Evolutionary conservation across 371 early-diverging fungal genomes (phyloP).

Genomic region (Funneliformis caledonium): DNA sequence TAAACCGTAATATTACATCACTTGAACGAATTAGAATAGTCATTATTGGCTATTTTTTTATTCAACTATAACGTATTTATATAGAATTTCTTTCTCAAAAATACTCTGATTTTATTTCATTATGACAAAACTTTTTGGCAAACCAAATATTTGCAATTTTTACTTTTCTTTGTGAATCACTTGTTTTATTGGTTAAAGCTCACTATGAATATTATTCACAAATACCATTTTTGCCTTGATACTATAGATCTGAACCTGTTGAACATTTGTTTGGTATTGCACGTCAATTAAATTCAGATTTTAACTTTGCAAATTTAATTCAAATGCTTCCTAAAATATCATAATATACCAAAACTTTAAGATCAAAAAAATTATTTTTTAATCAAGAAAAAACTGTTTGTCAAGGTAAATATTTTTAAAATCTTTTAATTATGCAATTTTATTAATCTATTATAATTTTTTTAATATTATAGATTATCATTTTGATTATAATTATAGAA

Average conservation of each 20-base stretch:
- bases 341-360: neutral
- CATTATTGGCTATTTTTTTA: neutral
- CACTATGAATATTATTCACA: neutral
- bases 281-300: slow-evolving; percentile 12
- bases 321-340: neutral
- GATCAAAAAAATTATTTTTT: neutral
- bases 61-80: neutral
- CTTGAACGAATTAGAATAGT: neutral
- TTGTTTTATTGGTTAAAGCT: neutral
- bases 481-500: neutral
- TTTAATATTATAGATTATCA: neutral
- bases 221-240: neutral
- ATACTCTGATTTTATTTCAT: neutral
- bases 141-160: slow-evolving; percentile 9
- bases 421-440: too few species aligned
- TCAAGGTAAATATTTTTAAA: slow-evolving; percentile 2
- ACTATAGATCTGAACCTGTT: neutral
- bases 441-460: too few species aligned
- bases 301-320: neutral
- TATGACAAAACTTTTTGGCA: slow-evolving; percentile 3
- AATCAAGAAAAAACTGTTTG: neutral
- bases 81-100: slow-evolving; percentile 5
- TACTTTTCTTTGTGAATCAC: neutral
- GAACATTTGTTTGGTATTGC: neutral
- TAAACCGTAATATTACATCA: neutral